phyloP scores from a whole-genome alignment of 169 alveolate genomes.

The Cryptosporidium meleagridis region DNA sequence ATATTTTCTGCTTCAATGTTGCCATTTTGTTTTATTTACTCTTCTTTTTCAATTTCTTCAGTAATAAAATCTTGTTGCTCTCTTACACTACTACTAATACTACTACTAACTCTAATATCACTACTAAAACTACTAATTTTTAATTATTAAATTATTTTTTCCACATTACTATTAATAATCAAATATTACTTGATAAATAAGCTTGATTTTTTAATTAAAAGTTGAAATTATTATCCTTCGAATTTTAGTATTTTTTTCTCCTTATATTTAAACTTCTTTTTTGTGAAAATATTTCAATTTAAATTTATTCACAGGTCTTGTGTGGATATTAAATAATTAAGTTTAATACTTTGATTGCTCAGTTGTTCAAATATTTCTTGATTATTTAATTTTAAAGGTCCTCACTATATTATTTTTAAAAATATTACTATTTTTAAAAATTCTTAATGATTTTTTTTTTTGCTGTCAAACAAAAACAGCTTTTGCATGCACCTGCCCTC shows the following conservation, averaged over 20 bases:
- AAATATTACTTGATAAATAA: neutral
- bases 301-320: neutral
- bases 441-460: neutral
- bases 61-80: neutral
- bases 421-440: no score
- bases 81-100: neutral
- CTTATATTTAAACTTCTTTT: neutral
- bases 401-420: neutral
- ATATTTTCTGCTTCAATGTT: slow-evolving; percentile 29
- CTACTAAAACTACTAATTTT: neutral
- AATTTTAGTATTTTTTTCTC: neutral
- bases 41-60: neutral
- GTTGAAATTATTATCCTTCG: neutral
- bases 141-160: neutral
- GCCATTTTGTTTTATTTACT: neutral
- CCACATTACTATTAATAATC: neutral
- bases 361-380: neutral
- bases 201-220: neutral
- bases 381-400: no score
- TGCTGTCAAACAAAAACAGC: slow-evolving; percentile 2
- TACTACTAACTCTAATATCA: neutral
- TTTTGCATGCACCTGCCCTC: slow-evolving; percentile 47
- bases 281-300: neutral
- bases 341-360: neutral
- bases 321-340: neutral